A percentile compares a stretch with the other conserved stretches of the same genome.
phyloP scores from a whole-genome alignment of 1,139 yeast species.

The Candida pseudocylindracea region DNA sequence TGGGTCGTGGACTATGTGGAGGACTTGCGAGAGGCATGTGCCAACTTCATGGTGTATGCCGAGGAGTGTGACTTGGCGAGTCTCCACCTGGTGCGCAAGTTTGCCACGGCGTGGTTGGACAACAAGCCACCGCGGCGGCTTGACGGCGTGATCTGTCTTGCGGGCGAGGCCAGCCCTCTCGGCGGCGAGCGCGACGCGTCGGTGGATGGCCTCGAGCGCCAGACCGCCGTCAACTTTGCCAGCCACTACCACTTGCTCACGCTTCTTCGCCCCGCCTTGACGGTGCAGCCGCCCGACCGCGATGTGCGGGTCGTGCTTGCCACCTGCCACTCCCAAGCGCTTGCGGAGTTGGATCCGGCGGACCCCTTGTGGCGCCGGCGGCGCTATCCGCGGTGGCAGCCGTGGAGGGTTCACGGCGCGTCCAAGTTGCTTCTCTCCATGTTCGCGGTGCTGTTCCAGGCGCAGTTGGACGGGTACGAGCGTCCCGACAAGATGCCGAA shows the following conservation, averaged over 20 bases:
- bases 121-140: slow-evolving; percentile 75
- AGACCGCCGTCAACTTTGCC: slow-evolving; percentile 63
- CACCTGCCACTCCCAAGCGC: slow-evolving; percentile 53
- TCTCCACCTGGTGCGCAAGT: slow-evolving; percentile 58
- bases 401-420: slow-evolving; percentile 65
- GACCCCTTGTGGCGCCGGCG: slow-evolving; percentile 50
- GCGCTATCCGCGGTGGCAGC: slow-evolving; percentile 34
- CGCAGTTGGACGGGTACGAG: slow-evolving; percentile 28
- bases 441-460: slow-evolving; percentile 58
- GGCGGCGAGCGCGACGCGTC: slow-evolving; percentile 39
- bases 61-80: slow-evolving; percentile 72
- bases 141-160: slow-evolving; percentile 77
- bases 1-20: slow-evolving; percentile 71
- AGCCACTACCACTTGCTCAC: slow-evolving; percentile 66
- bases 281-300: slow-evolving; percentile 83
- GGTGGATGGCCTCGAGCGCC: slow-evolving; percentile 67
- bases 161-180: slow-evolving; percentile 61
- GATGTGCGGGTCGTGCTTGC: slow-evolving; percentile 68
- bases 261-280: slow-evolving; percentile 55
- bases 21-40: slow-evolving; percentile 47
- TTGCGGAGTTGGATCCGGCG: slow-evolving; percentile 39
- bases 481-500: slow-evolving; percentile 46
- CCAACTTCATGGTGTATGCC: slow-evolving; percentile 60
- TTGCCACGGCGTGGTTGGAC: slow-evolving; percentile 89
- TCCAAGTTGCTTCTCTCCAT: slow-evolving; percentile 58